Evolutionary conservation across 2,329 filamentous ascomycete species (phyloP), one percentile per base, ranked within the genome.

Genomic region (Pseudophaeomoniella oleicola): DNA sequence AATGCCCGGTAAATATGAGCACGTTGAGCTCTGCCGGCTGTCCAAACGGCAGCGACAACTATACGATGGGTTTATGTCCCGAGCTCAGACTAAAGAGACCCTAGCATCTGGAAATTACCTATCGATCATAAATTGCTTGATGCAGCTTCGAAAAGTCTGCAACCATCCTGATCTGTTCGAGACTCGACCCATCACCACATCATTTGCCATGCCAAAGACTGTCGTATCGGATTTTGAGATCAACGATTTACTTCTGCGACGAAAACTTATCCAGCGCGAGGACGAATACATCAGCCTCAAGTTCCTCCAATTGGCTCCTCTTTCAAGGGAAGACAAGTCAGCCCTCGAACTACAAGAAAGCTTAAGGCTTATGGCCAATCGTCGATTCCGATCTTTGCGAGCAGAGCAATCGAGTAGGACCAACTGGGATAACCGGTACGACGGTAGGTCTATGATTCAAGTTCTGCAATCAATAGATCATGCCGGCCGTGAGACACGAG

Each of bases 141-240:
- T 98, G 86, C 90, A 94, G 54, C 67, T 98, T 37, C 78, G 90
- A 34, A 94, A 96, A 56, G 92, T 98, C 36, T 98, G 90, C 68
- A 98, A 98, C 48, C 90, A 98, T 52, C 92, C 90, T 0, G 90
- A 98, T 58, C 69, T 98, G 5, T 98, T 98, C 50, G 82, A 96
- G 47, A 93, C 93, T 40, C 76, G 90, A 12, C 87, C 86, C 1
- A 96, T 98, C 50, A 90, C 93, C 60, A 98, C 88, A 0, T 96
- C 90, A 1, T 93, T 94, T 56, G 84, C 86, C 3, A 93, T 96
- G 81, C 69, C 74, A 16, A 80, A 70, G 44, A 92, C 87, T 2
- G 77, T 85, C 2, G 66, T 78, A 5, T 75, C 80, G 2, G 74
- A 81, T 22, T 96, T 79, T 49, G 77, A 80, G 46, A 65, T 73